Evolutionary conservation across 2,329 filamentous ascomycete genomes (phyloP).

Genomic region (Ophiognomonia clavigignenti-juglandacearum): DNA sequence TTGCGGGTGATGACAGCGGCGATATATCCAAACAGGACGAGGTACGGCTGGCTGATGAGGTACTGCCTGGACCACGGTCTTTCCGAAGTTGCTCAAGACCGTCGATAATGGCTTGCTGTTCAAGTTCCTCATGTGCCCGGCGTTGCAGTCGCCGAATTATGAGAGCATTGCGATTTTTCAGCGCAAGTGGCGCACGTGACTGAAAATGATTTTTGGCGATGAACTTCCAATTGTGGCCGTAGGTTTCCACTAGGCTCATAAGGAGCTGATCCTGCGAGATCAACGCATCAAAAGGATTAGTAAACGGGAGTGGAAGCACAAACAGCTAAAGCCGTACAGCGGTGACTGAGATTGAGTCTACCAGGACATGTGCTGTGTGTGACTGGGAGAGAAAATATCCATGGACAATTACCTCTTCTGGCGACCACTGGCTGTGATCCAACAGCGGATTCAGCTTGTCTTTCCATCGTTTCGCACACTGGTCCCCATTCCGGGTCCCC

Average conservation of each 20-base stretch:
- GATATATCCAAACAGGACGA: too few relatives aligned
- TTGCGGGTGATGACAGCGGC: too few relatives aligned
- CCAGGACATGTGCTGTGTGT: too few relatives aligned
- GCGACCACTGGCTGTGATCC: slow-evolving; percentile 5
- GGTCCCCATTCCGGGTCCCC: slow-evolving; percentile 18
- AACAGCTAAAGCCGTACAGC: neutral
- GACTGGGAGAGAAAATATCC: neutral
- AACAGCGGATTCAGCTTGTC: slow-evolving; percentile 16
- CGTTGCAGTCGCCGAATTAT: slow-evolving; percentile 17
- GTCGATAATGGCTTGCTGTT: neutral
- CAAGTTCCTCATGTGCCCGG: neutral
- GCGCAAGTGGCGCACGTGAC: slow-evolving; percentile 14
- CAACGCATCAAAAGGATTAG: neutral
- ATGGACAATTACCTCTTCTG: neutral
- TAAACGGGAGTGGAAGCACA: neutral
- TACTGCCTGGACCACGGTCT: too few relatives aligned
- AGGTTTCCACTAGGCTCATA: slow-evolving; percentile 10
- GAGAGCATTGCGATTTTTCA: slow-evolving; percentile 18
- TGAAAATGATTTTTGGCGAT: slow-evolving; percentile 20
- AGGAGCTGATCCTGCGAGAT: slow-evolving; percentile 15
- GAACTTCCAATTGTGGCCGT: slow-evolving; percentile 17
- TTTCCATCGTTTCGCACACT: slow-evolving; percentile 20
- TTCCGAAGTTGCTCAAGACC: neutral
- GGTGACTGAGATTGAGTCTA: too few relatives aligned
- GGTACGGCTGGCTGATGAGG: too few relatives aligned